Evolutionary conservation across 202 grass and related monocot genomes (phyloP), one percentile per base, ranked within the genome.

Genomic region (Cymbopogon flexuosus): DNA sequence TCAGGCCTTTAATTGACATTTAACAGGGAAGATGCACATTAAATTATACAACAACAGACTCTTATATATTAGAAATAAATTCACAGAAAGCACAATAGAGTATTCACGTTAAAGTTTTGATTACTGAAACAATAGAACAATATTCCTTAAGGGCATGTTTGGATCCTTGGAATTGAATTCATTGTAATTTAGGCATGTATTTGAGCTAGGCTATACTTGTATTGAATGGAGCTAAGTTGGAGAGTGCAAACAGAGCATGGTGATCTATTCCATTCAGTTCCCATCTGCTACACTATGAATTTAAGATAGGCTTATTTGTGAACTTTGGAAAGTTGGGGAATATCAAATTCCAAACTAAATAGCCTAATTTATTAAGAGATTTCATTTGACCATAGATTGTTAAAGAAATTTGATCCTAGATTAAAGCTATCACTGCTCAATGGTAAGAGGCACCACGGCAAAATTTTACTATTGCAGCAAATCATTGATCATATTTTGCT

Each of bases 381-480:
- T 35, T 29, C 12, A 80, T 19, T 46, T 29, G 46, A 34, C 59
- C 42, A 8, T 56, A 65, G 3, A 69, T 57, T 42, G 22, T 51
- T 46, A 30, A 61, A 52, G 49, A 51, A 49, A 41, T 21, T 23
- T n/a, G 24, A 77, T 82, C 72, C 62, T 87, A 35, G 0, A 52
- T 65, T 87, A 9, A 21, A 24, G 57, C n/a, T 31, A 41, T 8
- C 56, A 42, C 15, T 34, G 64, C 35, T 82, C 16, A 24, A 81
- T 10, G 0, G 39, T 79, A 52, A 62, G 62, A 61, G 21, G 52
- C 30, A 41, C 41, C 41, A 72, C 6, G n/a, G 6, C 5, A 49
- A 63, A 14, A 73, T 68, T 73, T 58, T 73, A 77, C 12, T 79
- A 24, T 42, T 73, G 56, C 51, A 77, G 18, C 19, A 59, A 24